Percentiles rank a stretch among this genome's conserved stretches.
Conservation (phyloP, 2,329 filamentous ascomycete species). For the Aspergillus vadensis region DNA sequence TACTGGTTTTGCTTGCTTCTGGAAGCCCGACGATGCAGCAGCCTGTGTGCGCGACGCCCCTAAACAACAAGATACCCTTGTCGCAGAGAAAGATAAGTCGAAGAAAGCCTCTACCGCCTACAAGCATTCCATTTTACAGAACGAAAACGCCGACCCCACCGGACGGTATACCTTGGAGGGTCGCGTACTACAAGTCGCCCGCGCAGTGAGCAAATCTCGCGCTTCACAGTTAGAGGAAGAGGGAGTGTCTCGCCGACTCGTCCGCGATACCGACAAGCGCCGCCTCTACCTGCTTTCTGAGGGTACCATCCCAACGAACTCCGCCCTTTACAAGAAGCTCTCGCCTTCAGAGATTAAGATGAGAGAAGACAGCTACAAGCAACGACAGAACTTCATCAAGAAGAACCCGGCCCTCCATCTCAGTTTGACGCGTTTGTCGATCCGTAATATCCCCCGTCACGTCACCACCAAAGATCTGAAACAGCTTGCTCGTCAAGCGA, state of each 20-base stretch:
- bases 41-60: slow-evolving; percentile 76
- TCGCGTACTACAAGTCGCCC: slow-evolving; percentile 79
- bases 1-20: slow-evolving; percentile 94
- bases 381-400: slow-evolving; percentile 88
- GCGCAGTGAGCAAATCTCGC: slow-evolving; percentile 81
- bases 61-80: slow-evolving; percentile 47
- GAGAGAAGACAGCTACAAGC: slow-evolving; percentile 81
- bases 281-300: slow-evolving; percentile 85
- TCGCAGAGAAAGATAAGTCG: slow-evolving; percentile 42
- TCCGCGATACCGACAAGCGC: slow-evolving; percentile 82
- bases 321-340: slow-evolving; percentile 74
- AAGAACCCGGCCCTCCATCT: slow-evolving; percentile 86
- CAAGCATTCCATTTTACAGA: slow-evolving; percentile 82
- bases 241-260: slow-evolving; percentile 63
- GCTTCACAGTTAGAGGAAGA: slow-evolving; percentile 74
- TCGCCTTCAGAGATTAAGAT: slow-evolving; percentile 80
- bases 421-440: slow-evolving; percentile 82
- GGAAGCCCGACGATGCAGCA: slow-evolving; percentile 72
- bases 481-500: slow-evolving; percentile 83
- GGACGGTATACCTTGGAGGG: slow-evolving; percentile 90
- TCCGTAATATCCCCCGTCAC: slow-evolving; percentile 86
- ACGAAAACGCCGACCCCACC: slow-evolving; percentile 76
- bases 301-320: slow-evolving; percentile 76
- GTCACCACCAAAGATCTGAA: slow-evolving; percentile 87
- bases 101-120: slow-evolving; percentile 50